phyloP scores from a whole-genome alignment of 257 asterid species.

The Craterostigma plantagineum region DNA sequence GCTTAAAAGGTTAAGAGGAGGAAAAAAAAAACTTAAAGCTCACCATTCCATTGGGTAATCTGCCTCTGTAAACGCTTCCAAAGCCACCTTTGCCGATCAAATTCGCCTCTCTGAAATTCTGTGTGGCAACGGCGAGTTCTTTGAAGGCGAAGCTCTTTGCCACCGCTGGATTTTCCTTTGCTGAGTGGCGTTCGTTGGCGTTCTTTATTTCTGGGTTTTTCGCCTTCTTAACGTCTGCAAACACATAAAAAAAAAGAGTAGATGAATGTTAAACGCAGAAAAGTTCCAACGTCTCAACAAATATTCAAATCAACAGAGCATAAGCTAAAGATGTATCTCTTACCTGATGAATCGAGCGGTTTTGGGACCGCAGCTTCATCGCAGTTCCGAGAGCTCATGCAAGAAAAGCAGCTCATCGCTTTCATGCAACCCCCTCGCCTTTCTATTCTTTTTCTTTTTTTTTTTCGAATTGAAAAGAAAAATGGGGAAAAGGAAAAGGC shows the following conservation, averaged over 20 bases:
- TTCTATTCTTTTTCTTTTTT: too few species aligned
- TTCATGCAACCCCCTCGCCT: too few species aligned
- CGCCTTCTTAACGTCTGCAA: slow-evolving; percentile 8
- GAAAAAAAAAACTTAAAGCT: too few species aligned
- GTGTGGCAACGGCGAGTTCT: slow-evolving; percentile 28
- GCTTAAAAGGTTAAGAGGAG: too few species aligned
- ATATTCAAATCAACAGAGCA: too few species aligned
- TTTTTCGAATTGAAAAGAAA: too few species aligned
- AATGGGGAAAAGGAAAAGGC: too few species aligned
- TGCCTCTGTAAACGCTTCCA: slow-evolving; percentile 38
- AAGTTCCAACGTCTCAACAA: too few species aligned
- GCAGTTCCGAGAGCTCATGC: slow-evolving; percentile 18
- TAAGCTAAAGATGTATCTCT: too few species aligned
- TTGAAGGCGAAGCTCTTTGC: slow-evolving; percentile 28
- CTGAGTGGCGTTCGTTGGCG: too few species aligned
- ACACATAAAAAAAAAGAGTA: too few species aligned
- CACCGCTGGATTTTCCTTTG: slow-evolving; percentile 17
- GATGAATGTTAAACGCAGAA: too few species aligned
- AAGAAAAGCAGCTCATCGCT: slow-evolving; percentile 40
- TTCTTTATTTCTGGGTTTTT: neutral
- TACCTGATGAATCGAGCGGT: slow-evolving; percentile 31
- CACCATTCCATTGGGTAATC: slow-evolving; percentile 23
- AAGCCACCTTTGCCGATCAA: slow-evolving; percentile 44
- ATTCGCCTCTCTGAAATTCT: slow-evolving; percentile 25
- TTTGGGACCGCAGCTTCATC: slow-evolving; percentile 20